Base-by-base conservation (phyloP, 805 yeast species). In the Dipodascopsis uninucleata region DNA sequence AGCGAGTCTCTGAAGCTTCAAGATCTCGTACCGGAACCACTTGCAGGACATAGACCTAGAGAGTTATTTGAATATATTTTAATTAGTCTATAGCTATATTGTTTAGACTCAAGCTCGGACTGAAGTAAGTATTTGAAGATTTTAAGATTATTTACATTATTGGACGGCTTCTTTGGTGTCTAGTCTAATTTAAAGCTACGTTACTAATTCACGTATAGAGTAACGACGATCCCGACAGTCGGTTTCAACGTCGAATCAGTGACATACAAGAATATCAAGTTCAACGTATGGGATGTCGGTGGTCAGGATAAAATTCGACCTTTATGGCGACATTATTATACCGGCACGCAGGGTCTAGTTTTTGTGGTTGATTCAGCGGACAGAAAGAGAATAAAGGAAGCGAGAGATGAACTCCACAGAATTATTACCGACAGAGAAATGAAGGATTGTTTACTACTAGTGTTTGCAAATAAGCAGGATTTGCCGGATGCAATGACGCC, bases 221-320 rank as follows among this genome's bases (percentile, higher is more conserved):
- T 73, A 47, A 78, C 84, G 26, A 85, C 95, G 0, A 90, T 87
- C 2, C 96, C 96, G 10, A 89, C 57, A 2, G 53, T 53, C 10
- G 57, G 57, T 1, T 89, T 89, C 69, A 89, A 88, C 64, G 93
- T 85, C 35, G 95, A 85, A 64, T 82, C 90, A 3, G 85, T 85
- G 50, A 77, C 83, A 42, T 85, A 81, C 64, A 82, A 81, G 61
- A 83, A 83, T 62, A 80, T 85, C 45, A 80, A 83, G 47, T 83
- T 85, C 69, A 86, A 86, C 52, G 87, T 85, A 61, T 85, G 95
- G 95, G 97, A 90, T 79, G 96, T 89, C 61, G 97, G 97, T 84
- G 97, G 97, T 79, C 97, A 90, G 77, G 96, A 88, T 72, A 89
- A 89, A 75, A 90, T 90, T 66, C 85, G 97, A 75, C 96, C 97